phyloP scores from a whole-genome alignment of 768 basidiomycete genomes.

The Calocera cornea region DNA sequence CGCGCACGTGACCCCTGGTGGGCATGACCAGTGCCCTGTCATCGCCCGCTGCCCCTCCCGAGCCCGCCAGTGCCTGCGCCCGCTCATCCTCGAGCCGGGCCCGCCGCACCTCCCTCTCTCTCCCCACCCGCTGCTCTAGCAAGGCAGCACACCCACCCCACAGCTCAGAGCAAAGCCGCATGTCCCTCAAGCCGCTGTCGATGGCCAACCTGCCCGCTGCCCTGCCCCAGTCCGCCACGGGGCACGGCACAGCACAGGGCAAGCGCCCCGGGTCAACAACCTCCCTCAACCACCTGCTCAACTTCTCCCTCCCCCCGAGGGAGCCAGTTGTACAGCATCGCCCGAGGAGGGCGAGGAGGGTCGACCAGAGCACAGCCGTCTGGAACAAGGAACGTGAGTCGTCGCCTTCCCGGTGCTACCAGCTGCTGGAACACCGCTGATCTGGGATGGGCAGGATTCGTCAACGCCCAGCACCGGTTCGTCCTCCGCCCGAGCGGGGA shows the following conservation, averaged over 20 bases:
- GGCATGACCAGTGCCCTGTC: background rate
- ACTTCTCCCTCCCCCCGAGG: conserved; percentile 84
- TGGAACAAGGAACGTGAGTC: conserved; percentile 89
- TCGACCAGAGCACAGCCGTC: conserved; percentile 45
- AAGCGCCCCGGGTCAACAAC: background rate
- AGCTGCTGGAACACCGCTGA: background rate
- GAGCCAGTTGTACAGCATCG: conserved; percentile 45
- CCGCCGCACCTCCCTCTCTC: too few species aligned
- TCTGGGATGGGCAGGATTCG: conserved; percentile 50
- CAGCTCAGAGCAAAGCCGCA: background rate
- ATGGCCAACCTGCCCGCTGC: background rate
- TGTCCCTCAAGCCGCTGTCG: background rate
- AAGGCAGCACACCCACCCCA: background rate
- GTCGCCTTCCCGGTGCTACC: background rate
- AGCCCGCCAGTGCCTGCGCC: background rate
- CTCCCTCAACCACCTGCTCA: conserved; percentile 71
- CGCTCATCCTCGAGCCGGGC: too few species aligned
- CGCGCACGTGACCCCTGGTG: background rate
- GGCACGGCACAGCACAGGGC: too few species aligned
- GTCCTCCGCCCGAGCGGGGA: conserved; percentile 85
- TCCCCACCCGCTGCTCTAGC: too few species aligned
- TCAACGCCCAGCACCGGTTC: conserved; percentile 93
- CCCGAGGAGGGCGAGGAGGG: conserved; percentile 64
- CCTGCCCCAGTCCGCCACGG: background rate
- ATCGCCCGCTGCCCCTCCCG: background rate